phyloP scores from a whole-genome alignment of 768 basidiomycete genomes.

The Lactarius deliciosus region DNA sequence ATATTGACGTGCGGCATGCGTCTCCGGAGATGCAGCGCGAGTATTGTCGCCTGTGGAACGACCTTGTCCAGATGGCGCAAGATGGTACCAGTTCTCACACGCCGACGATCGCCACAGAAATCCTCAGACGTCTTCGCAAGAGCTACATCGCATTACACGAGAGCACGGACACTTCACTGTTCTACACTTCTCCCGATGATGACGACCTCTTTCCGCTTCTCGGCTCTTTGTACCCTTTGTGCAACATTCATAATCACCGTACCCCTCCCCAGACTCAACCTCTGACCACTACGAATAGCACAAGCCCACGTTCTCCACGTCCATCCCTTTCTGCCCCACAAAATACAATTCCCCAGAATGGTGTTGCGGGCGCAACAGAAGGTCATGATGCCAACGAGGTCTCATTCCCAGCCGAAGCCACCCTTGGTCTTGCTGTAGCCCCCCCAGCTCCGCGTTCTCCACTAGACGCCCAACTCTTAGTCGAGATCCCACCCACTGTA shows the following conservation, averaged over 20 bases:
- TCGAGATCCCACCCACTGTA: not conserved
- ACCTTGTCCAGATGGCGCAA: not conserved
- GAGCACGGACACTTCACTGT: not conserved
- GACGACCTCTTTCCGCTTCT: not conserved
- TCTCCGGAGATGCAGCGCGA: slow-evolving; percentile 7
- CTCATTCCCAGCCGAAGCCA: no score
- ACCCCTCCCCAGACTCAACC: not conserved
- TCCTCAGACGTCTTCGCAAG: slow-evolving; percentile 2
- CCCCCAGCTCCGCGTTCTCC: not conserved
- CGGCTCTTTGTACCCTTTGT: not conserved
- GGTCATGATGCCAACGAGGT: no score
- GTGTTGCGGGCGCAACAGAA: not conserved
- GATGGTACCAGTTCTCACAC: not conserved
- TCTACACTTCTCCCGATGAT: not conserved
- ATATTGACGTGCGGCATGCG: not conserved
- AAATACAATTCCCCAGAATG: not conserved
- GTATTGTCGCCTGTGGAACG: slow-evolving; percentile 4
- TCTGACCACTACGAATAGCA: not conserved
- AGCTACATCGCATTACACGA: not conserved
- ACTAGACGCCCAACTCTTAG: not conserved
- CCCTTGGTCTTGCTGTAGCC: not conserved
- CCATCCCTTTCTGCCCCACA: not conserved
- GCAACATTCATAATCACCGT: not conserved
- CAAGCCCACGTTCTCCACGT: not conserved
- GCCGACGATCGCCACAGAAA: not conserved